Base-by-base conservation (phyloP, 108 stramenopile species). In the Parmales sp. region DNA sequence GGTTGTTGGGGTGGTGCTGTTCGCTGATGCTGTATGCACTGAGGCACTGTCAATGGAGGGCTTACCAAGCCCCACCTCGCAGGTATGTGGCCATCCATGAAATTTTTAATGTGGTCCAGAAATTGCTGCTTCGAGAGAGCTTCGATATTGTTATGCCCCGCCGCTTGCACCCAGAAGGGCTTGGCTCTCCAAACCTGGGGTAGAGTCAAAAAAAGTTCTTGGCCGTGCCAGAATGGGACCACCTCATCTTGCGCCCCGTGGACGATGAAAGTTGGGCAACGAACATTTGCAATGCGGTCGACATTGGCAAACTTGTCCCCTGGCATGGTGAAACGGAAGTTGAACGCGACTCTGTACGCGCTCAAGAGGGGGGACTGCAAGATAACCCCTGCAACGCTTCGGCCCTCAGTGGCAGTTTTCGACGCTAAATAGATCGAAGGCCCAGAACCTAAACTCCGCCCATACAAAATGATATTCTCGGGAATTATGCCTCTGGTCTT, bases 251-350 rank as follows among this genome's bases (percentile, higher is more conserved):
- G 90, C 51, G 93, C 92, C 37, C 93, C 93, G 65, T 94, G 93
- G 28, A 94, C 75, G 63, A 94, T 90, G 65, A 94, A 95, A 20
- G 95, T 83, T 13, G 97, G 95, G 77, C 94, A 91, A 34, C 76
- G 64, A 38, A 91, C 87, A 29, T 69, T 9, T 13, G 87, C 80
- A 1, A 92, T 87, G 63, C 89, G 81, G 63, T 96, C 94, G 29
- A 98, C 74, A 70, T 98, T 98, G 43, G 92, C 90, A 63, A 98
- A 98, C 74, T 86, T 85, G 69, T 95, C 93, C 0, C 93, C 91
- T 11, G 74, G 49, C 65, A 87, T 72, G 26, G 90, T 92, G 74
- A 88, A 91, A 64, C 93, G 80, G 78, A 95, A 92, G 76, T 92
- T 86, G 63, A 92, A 92, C 0, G 89, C 91, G 3, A 95, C 91